Evolutionary conservation across 192 early-diverging fungal species (phyloP), one percentile per base, ranked within the genome.

Genomic region (Chytriomyces hyalinus): DNA sequence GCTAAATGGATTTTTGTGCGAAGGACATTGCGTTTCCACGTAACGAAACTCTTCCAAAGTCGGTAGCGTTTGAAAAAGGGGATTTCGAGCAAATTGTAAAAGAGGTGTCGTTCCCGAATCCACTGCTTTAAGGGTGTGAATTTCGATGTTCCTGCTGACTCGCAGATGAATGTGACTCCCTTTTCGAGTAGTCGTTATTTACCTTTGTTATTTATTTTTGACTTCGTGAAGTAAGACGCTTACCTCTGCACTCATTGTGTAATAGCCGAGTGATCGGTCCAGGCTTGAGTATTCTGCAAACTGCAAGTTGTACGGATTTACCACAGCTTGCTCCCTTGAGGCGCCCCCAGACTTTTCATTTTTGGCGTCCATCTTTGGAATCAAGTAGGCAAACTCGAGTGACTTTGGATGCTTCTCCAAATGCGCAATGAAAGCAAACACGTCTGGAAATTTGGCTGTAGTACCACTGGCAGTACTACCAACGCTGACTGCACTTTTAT

Each of bases 101-200:
- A 86, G 4, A 85, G 60, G 17, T 75, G 22, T 61, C 80, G 81
- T 78, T 86, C 85, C 64, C 85, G 72, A 15, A 80, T 49, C 84
- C 83, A 86, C 61, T 86, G 84, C 10, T 76, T 64, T 13, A 86
- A 59, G 6, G 84, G 84, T 6, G 85, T 85, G 67, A 86, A 86
- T 8, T 64, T 51, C 24, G 73, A 75, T n/a, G 73, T 78, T 51
- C 83, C 81, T 10, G 26, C 24, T 57, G 47, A 51, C 49, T 68
- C 70, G 51, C 78, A 73, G 51, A 85, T 78, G 65, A 73, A 77
- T 6, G 84, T 83, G 15, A 82, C 80, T 6, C 84, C 85, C 85
- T 86, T 36, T n/a, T 69, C 20, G 26, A 48, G 13, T 28, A 17
- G 51, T 36, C 11, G 48, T 74, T 61, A 26, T 51, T 2, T 36